Conservation (phyloP, 2,329 filamentous ascomycete genomes). For the Fusarium nanum region DNA sequence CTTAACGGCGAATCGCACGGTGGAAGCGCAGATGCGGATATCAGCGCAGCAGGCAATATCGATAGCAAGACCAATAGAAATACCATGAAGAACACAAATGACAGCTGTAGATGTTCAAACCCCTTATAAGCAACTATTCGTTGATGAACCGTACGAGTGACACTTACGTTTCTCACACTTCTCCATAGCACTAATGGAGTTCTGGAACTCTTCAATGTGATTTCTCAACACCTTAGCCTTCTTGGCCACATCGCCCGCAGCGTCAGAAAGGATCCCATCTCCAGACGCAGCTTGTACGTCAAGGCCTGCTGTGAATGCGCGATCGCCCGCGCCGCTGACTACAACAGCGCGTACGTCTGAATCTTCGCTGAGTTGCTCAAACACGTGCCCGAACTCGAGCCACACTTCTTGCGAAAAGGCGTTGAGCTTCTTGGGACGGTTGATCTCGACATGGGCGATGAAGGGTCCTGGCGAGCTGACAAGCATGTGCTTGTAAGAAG, state of each 20-base stretch:
- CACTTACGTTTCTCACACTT: slow-evolving; percentile 85
- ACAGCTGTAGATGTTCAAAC: slow-evolving; percentile 67
- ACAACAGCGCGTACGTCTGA: slow-evolving; percentile 80
- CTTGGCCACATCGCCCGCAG: slow-evolving; percentile 69
- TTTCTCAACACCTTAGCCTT: slow-evolving; percentile 71
- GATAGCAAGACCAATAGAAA: slow-evolving; percentile 81
- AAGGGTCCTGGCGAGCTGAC: slow-evolving; percentile 76
- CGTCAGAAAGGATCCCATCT: slow-evolving; percentile 57
- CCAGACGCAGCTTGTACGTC: slow-evolving; percentile 79
- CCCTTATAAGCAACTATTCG: slow-evolving; percentile 27
- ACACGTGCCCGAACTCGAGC: slow-evolving; percentile 80
- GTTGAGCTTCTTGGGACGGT: slow-evolving; percentile 87
- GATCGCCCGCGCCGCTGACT: slow-evolving; percentile 82
- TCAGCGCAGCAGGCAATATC: slow-evolving; percentile 78
- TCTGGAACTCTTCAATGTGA: slow-evolving; percentile 83
- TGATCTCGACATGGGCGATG: slow-evolving; percentile 93
- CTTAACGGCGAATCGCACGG: slow-evolving; percentile 76
- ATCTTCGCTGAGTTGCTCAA: slow-evolving; percentile 77
- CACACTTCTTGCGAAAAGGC: slow-evolving; percentile 89
- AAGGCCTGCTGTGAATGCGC: slow-evolving; percentile 86
- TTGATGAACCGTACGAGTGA: background rate
- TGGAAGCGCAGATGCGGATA: slow-evolving; percentile 71
- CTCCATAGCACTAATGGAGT: slow-evolving; percentile 79
- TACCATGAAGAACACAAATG: slow-evolving; percentile 82
- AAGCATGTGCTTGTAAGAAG: slow-evolving; percentile 74